phyloP scores from a whole-genome alignment of 2,329 filamentous ascomycete genomes.

The Stagonosporopsis tanaceti region DNA sequence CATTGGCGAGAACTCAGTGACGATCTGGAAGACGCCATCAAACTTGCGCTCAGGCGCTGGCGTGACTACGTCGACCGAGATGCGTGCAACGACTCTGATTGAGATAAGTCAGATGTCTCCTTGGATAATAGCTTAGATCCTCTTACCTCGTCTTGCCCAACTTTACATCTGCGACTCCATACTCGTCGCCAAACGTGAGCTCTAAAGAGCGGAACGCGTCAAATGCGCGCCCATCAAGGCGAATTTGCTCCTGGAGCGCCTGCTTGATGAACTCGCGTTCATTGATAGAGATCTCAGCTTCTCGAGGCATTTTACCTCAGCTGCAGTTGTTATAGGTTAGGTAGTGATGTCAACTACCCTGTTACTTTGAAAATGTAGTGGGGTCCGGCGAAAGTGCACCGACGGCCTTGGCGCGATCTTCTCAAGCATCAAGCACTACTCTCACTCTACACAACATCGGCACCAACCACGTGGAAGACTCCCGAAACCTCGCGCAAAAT shows the following conservation, averaged over 20 bases:
- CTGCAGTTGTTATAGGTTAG: slow-evolving; percentile 1
- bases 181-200: slow-evolving; percentile 86
- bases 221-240: slow-evolving; percentile 82
- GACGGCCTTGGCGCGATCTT: slow-evolving; percentile 26
- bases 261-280: slow-evolving; percentile 87
- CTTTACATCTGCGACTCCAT: slow-evolving; percentile 86
- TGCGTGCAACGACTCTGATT: slow-evolving; percentile 78
- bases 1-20: slow-evolving; percentile 91
- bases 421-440: slow-evolving; percentile 16
- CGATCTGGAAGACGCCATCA: slow-evolving; percentile 93
- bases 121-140: not conserved
- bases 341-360: slow-evolving; percentile 13
- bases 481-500: slow-evolving; percentile 32
- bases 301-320: slow-evolving; percentile 77
- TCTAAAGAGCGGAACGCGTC: slow-evolving; percentile 81
- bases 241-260: slow-evolving; percentile 80
- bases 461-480: slow-evolving; percentile 36
- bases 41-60: slow-evolving; percentile 90
- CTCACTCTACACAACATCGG: slow-evolving; percentile 14
- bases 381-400: slow-evolving; percentile 30
- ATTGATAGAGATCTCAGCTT: slow-evolving; percentile 87
- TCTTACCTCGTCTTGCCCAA: slow-evolving; percentile 86
- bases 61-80: slow-evolving; percentile 86
- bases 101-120: slow-evolving; percentile 23
- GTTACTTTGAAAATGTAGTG: slow-evolving; percentile 35